phyloP scores from a whole-genome alignment of 2,329 filamentous ascomycete species.

The Cladosporium sp. region DNA sequence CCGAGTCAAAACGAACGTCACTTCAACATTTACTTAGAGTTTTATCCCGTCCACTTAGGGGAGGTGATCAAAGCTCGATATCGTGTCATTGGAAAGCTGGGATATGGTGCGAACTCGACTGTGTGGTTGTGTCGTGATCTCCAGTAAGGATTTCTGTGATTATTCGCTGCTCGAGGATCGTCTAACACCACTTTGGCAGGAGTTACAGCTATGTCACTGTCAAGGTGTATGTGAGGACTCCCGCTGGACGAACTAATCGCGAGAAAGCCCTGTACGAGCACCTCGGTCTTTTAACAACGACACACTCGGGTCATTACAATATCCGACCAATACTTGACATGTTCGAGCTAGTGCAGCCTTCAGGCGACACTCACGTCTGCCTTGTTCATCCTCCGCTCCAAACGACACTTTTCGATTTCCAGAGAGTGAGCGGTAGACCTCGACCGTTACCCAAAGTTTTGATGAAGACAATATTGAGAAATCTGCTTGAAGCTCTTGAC shows the following conservation, averaged over 20 bases:
- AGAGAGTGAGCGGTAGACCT: neutral
- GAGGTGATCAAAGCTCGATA: constrained; percentile 33
- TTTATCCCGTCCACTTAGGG: constrained; percentile 36
- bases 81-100: constrained; percentile 40
- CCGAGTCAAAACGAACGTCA: too few relatives aligned
- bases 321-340: neutral
- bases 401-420: neutral
- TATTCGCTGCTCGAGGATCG: neutral
- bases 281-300: neutral
- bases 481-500: neutral
- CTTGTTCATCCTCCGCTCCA: neutral
- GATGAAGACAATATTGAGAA: neutral
- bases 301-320: neutral
- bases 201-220: neutral
- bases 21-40: too few relatives aligned
- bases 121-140: constrained; percentile 41
- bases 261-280: neutral
- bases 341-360: neutral
- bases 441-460: neutral
- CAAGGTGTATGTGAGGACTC: neutral
- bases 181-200: neutral
- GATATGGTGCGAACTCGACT: constrained; percentile 40
- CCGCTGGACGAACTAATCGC: neutral
- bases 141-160: neutral
- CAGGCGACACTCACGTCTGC: neutral